Evolutionary conservation across 139 green algal genomes (phyloP), one percentile per base, ranked within the genome.

Genomic region (Microglena sp.): DNA sequence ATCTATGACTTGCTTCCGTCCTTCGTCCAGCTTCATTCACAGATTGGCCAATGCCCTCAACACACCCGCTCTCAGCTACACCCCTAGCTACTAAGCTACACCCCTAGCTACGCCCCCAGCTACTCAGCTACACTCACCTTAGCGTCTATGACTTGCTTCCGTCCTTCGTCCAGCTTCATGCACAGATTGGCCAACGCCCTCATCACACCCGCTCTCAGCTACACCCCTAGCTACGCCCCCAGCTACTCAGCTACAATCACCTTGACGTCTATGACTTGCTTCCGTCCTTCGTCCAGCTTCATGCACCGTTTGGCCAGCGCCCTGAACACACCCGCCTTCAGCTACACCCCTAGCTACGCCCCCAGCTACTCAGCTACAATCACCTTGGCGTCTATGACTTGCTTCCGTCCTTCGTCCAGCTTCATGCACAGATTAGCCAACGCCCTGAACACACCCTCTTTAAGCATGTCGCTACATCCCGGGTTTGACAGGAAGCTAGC

Each of bases 181-280:
- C 82, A 91, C 58, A 94, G 68, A 30, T 74, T 70, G 45, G 69
- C 77, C 33, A 94, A 70, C n/a, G 82, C 81, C 18, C 62, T 68
- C 36, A 94, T 72, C 28, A 73, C 66, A 24, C 82, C 80, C 64
- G n/a, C n/a, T n/a, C n/a, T n/a, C n/a, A n/a, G n/a, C n/a, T n/a
- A n/a, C n/a, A n/a, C n/a, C n/a, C n/a, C n/a, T n/a, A n/a, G n/a
- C n/a, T n/a, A n/a, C n/a, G n/a, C n/a, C n/a, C n/a, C n/a, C n/a
- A n/a, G n/a, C n/a, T n/a, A n/a, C n/a, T n/a, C n/a, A n/a, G n/a
- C n/a, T n/a, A n/a, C n/a, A n/a, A n/a, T n/a, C n/a, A n/a, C n/a
- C n/a, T n/a, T n/a, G n/a, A n/a, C n/a, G n/a, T n/a, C n/a, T n/a
- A n/a, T n/a, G n/a, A n/a, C n/a, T n/a, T n/a, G n/a, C n/a, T n/a